phyloP scores from a whole-genome alignment of 306 rosid genomes.

The Fagus crenata region DNA sequence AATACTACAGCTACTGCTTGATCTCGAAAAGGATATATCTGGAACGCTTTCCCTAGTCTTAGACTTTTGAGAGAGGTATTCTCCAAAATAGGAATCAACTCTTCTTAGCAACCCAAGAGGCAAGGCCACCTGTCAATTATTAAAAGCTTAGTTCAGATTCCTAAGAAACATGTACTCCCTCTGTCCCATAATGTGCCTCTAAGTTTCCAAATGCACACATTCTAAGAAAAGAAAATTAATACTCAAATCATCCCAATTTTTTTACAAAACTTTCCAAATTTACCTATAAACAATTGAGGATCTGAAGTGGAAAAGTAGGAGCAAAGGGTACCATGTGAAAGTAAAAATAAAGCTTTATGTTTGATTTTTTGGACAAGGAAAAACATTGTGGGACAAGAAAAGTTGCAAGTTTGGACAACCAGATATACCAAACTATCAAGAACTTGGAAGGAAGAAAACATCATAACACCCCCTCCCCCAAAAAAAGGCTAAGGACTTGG shows the following conservation, averaged over 20 bases:
- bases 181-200: not conserved
- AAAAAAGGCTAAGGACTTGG: not conserved
- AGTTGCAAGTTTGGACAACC: not conserved
- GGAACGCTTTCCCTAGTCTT: constrained; percentile 49
- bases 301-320: not conserved
- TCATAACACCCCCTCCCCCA: not conserved
- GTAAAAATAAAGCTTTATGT: not conserved
- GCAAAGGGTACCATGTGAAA: too few species aligned
- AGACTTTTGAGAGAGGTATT: constrained; percentile 60
- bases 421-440: not conserved
- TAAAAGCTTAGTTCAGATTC: constrained; percentile 38
- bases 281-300: not conserved
- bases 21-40: constrained; percentile 54
- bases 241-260: not conserved
- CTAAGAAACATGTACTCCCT: not conserved
- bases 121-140: constrained; percentile 66
- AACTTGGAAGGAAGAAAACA: not conserved
- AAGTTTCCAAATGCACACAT: not conserved
- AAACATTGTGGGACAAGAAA: not conserved
- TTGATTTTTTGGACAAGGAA: not conserved
- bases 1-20: constrained; percentile 67
- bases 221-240: not conserved
- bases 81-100: constrained; percentile 63
- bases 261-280: not conserved
- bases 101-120: constrained; percentile 55